Evolutionary conservation across 2,329 filamentous ascomycete species (phyloP).

Genomic region (Fusarium subglutinans): DNA sequence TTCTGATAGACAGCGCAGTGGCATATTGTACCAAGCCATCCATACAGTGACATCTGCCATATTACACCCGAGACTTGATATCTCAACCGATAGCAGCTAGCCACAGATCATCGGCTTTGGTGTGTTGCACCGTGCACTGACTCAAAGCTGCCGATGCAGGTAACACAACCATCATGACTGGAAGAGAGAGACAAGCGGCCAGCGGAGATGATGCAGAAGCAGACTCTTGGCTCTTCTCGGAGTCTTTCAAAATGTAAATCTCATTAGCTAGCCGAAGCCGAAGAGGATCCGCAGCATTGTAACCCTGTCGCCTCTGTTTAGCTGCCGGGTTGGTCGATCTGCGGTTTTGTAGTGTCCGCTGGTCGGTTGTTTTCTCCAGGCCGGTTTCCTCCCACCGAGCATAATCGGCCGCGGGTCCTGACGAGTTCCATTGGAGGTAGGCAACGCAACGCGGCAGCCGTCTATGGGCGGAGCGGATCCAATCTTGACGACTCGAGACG

Average conservation of each 20-base stretch:
- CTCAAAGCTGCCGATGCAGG: conserved; percentile 39
- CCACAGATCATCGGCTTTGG: conserved; percentile 33
- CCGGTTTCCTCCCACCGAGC: conserved; percentile 19
- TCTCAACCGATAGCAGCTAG: conserved; percentile 20
- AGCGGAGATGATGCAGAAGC: conserved; percentile 39
- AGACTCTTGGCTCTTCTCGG: conserved; percentile 11
- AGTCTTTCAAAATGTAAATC: conserved; percentile 35
- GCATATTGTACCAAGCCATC: conserved; percentile 15
- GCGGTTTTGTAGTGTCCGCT: conserved; percentile 37
- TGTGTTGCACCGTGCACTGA: conserved; percentile 40
- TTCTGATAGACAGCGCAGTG: conserved; percentile 11
- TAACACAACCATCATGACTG: conserved; percentile 23
- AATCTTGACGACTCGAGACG: conserved; percentile 32
- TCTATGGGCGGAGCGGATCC: conserved; percentile 37
- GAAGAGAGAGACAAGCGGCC: conserved; percentile 35
- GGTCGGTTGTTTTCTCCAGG: conserved; percentile 26
- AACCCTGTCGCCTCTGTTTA: conserved; percentile 35
- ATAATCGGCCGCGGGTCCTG: conserved; percentile 33
- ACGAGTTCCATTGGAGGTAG: conserved; percentile 32
- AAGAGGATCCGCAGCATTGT: conserved; percentile 33
- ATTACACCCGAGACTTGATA: conserved; percentile 12
- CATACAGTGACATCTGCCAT: conserved; percentile 30
- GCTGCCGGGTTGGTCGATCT: conserved; percentile 41
- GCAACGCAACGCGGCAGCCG: conserved; percentile 35
- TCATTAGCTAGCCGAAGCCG: conserved; percentile 33